Percentiles rank a stretch among this genome's conserved stretches.
phyloP scores from a whole-genome alignment of 176 grass and related monocot genomes.

The Oryza meridionalis region DNA sequence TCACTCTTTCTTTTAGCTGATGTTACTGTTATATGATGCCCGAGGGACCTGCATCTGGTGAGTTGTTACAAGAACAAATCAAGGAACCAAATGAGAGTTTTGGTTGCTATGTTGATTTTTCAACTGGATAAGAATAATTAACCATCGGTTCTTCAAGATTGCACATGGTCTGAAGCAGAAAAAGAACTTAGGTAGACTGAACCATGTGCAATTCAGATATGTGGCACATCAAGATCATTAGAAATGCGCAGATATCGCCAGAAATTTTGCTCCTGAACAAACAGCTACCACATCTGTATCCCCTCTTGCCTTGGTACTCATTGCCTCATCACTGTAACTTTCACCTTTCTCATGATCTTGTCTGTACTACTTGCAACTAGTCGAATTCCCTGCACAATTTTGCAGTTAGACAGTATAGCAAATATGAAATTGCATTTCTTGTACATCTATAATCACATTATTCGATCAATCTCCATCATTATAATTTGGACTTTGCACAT shows the following conservation, averaged over 20 bases:
- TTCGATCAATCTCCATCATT: neutral
- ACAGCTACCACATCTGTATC: neutral
- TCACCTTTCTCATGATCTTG: neutral
- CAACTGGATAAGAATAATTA: neutral
- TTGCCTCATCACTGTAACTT: neutral
- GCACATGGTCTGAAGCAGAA: neutral
- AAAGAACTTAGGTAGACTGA: neutral
- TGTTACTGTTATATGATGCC: slow-evolving; percentile 13
- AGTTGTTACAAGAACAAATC: neutral
- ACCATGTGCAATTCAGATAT: neutral
- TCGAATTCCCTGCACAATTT: neutral
- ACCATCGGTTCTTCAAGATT: neutral
- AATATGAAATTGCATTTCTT: neutral
- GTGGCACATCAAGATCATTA: neutral
- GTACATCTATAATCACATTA: neutral
- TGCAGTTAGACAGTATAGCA: neutral
- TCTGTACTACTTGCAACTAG: neutral
- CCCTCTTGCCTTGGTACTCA: neutral
- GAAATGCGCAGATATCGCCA: slow-evolving; percentile 4
- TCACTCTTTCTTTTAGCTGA: slow-evolving; percentile 37
- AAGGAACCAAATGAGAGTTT: neutral
- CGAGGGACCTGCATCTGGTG: neutral
- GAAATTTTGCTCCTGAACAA: neutral
- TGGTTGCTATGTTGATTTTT: neutral
- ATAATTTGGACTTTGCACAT: neutral